Evolutionary conservation across 345 rosid species (phyloP), one percentile per base, ranked within the genome.

Genomic region (Anacardium occidentale): DNA sequence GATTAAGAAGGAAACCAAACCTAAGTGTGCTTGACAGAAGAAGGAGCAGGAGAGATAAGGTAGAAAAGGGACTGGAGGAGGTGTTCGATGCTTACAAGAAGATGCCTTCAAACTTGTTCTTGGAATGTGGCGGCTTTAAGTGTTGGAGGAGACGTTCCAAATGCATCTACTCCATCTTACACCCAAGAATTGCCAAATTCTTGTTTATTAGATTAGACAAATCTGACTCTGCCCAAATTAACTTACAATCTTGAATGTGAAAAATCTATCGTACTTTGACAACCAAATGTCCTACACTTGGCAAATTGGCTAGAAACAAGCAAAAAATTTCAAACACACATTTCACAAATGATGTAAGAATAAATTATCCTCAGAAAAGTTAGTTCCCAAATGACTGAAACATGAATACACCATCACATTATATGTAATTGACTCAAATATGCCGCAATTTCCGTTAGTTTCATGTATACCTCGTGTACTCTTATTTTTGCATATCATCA

Each of bases 401-500:
- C 40, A 34, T 18, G 47, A 61, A 29, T 3, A 29, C 32, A 29
- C 32, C 32, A 29, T 29, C 32, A 29, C 32, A 29, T 29, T 29
- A 3, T 1, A 1, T 1, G 32, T 29, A 29, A 29, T 3, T 1
- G 32, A 29, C 32, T 29, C 3, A 50, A 50, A 50, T 3, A 50
- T 50, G 53, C 4, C 5, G 22, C 14, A 58, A 14, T 10, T 13
- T 64, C 20, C n/a, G 15, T 55, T 22, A 42, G 17, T 47, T 47
- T 22, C 26, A 58, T 32, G 40, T 57, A 25, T 32, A 18, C 37
- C 64, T 51, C 40, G 32, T 61, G 64, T 10, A 10, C 32, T 59
- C 32, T 20, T 74, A 47, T 75, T 71, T 73, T 15, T n/a, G 53
- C 66, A 25, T 22, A 47, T 74, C 66, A 58, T 59, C 29, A 26